Conservation (phyloP, 768 basidiomycete genomes). For the Rhizopogon roseolus region DNA sequence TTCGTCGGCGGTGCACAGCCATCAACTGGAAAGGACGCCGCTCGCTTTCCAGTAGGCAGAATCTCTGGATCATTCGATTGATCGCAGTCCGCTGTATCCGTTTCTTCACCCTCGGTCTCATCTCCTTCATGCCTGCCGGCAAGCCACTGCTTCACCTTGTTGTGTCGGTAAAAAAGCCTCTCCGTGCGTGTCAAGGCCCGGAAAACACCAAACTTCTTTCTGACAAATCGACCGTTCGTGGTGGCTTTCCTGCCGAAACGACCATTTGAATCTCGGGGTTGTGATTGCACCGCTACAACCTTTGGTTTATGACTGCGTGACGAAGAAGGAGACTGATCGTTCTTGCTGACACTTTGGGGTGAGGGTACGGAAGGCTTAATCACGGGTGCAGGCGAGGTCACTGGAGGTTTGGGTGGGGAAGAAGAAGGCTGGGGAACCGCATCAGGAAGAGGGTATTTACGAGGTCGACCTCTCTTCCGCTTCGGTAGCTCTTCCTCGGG, state of each 20-base stretch:
- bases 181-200: constrained; percentile 31
- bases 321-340: constrained; percentile 19
- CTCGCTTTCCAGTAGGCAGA: constrained; percentile 20
- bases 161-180: constrained; percentile 35
- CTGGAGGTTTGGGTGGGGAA: constrained; percentile 7
- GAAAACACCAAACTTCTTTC: constrained; percentile 25
- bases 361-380: constrained; percentile 11
- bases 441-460: constrained; percentile 20
- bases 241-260: constrained; percentile 61
- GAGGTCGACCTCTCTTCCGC: constrained; percentile 31
- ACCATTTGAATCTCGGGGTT: constrained; percentile 62
- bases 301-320: constrained; percentile 30
- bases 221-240: constrained; percentile 39
- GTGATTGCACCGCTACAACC: constrained; percentile 41
- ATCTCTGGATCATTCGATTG: constrained; percentile 6
- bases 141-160: constrained; percentile 35
- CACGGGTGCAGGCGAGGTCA: constrained; percentile 7
- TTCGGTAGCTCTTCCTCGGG: constrained; percentile 24
- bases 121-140: constrained; percentile 8
- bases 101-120: constrained; percentile 15
- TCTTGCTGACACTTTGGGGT: constrained; percentile 15
- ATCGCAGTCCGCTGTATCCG: constrained; percentile 9
- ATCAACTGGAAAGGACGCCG: constrained; percentile 14
- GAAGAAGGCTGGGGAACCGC: constrained; percentile 8
- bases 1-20: constrained; percentile 22